Base-by-base conservation (phyloP, 2,329 filamentous ascomycete genomes). In the Rachicladosporium sp. region DNA sequence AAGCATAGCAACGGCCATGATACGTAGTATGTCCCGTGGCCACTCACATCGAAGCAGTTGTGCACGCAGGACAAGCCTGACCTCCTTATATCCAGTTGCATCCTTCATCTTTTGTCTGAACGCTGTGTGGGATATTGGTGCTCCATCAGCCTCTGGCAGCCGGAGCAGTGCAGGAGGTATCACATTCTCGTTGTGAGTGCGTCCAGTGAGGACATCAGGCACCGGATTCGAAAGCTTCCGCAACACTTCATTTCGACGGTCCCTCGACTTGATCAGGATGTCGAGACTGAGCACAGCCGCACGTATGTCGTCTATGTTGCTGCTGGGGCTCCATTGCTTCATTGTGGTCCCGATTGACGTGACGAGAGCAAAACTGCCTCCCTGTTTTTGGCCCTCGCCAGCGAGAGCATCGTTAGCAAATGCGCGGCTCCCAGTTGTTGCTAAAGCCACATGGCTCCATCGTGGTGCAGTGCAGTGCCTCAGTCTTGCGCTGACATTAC, bases 1-100 rank as follows among this genome's bases (percentile, higher is more conserved):
- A 29, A 45, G 43, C 40, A 60, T 50, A 6, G 50, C 54, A 6
- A 52, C 45, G 11, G 57, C 56, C 6, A 58, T 39, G 6, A 60
- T 41, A 5, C 52, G 48, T 9, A 55, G 37, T 10, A 61, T 48
- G 15, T 59, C 54, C 11, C 37, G 42, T 2, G 54, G 52, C n/a
- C 37, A 43, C 27, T 49, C 41, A 43, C 51, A 55, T 30, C 49
- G 42, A 3, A 57, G 43, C 5, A 61, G 45, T 38, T 60, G 57
- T 6, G 45, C 46, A 9, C 51, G 45, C 10, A 61, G 36, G 4
- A 59, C 41, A 3, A 38, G 32, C 0, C 54, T 47, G 7, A 50
- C 38, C 1, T 37, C 29, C 37, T 54, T 54, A 34, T 36, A 38
- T 21, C 39, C 43, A n/a, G 31, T 15, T 3, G 51, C 46, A 9